Conservation (phyloP, 2,329 filamentous ascomycete genomes). For the Davidsoniella australis region DNA sequence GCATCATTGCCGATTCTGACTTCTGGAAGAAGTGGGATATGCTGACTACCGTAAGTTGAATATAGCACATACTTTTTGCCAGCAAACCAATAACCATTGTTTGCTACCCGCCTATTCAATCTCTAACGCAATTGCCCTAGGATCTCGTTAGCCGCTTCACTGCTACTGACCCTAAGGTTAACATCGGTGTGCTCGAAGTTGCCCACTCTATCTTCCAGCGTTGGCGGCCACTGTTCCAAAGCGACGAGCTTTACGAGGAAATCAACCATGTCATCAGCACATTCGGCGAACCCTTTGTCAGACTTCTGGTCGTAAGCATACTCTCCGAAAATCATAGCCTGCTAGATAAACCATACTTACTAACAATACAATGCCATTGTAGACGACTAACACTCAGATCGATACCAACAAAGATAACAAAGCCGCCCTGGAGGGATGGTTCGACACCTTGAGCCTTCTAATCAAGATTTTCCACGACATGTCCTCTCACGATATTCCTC, state of each 20-base stretch:
- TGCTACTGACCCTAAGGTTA: conserved; percentile 62
- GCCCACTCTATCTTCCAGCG: conserved; percentile 95
- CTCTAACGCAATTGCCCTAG: conserved; percentile 20
- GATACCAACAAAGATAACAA: conserved; percentile 61
- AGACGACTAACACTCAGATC: conserved; percentile 55
- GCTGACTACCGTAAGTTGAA: conserved; percentile 36
- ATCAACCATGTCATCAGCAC: conserved; percentile 86
- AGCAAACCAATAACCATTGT: background rate
- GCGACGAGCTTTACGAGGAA: conserved; percentile 81
- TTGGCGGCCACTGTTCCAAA: conserved; percentile 87
- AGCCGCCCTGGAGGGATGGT: conserved; percentile 55
- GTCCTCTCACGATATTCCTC: conserved; percentile 90
- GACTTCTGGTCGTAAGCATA: conserved; percentile 50
- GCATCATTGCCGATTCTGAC: conserved; percentile 92
- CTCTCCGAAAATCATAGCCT: background rate
- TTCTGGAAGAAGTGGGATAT: conserved; percentile 95
- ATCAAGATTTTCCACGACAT: conserved; percentile 91
- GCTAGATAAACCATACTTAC: too few species aligned
- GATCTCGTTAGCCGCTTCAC: conserved; percentile 83
- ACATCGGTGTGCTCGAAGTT: conserved; percentile 88
- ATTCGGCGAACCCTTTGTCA: conserved; percentile 71
- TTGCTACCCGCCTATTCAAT: background rate
- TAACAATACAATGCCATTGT: conserved; percentile 1
- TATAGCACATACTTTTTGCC: background rate
- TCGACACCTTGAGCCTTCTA: conserved; percentile 72